Conservation (phyloP, 164 flowering plant genomes). For the Magnolia officinalis region DNA sequence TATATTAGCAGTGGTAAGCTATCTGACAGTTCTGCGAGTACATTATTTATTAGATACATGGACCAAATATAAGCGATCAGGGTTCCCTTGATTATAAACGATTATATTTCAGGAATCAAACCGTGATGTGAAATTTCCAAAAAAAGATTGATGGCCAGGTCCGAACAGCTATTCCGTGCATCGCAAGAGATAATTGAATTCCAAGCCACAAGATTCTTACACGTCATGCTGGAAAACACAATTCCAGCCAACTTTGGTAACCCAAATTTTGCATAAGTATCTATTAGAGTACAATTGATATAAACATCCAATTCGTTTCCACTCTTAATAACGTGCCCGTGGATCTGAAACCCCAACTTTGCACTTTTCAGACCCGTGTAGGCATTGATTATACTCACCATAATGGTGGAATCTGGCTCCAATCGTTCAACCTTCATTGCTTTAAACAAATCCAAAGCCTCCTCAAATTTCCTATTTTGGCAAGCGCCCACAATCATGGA, state of each 20-base stretch:
- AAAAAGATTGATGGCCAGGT: conserved; percentile 36
- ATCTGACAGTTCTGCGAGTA: too few species aligned
- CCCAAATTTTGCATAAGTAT: conserved; percentile 49
- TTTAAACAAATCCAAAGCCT: too few species aligned
- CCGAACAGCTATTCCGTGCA: conserved; percentile 35
- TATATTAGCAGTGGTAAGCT: too few species aligned
- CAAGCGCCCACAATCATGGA: too few species aligned
- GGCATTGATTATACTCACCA: too few species aligned
- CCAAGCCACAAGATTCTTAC: conserved; percentile 52
- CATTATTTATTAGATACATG: too few species aligned
- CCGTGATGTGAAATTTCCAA: conserved; percentile 31
- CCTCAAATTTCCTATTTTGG: too few species aligned
- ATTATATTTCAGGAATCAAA: conserved; percentile 26
- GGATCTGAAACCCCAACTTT: conserved; percentile 35
- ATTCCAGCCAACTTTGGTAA: conserved; percentile 30
- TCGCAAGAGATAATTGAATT: conserved; percentile 51
- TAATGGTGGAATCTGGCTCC: too few species aligned
- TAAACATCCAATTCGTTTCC: conserved; percentile 36
- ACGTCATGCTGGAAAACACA: conserved; percentile 37
- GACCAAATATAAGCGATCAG: too few species aligned
- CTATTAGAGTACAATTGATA: conserved; percentile 44
- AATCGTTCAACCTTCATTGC: too few species aligned
- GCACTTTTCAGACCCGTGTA: conserved; percentile 21
- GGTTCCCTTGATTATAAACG: too few species aligned
- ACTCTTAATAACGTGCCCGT: conserved; percentile 42